phyloP scores from a whole-genome alignment of 306 rosid species.

The Quillaja saponaria region DNA sequence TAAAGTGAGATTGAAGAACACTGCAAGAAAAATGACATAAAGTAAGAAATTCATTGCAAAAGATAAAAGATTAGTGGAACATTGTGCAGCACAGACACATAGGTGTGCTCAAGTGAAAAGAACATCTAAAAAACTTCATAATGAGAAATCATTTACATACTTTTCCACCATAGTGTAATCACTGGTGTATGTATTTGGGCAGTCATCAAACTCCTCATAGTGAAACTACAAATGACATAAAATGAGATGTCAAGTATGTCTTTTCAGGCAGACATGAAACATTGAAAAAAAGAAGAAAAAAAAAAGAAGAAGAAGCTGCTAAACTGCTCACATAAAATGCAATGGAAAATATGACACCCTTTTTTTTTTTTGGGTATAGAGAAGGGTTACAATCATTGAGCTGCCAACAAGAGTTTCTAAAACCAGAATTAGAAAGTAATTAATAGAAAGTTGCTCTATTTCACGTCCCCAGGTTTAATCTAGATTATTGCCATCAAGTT shows the following conservation, averaged over 20 bases:
- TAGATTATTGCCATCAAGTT: too few species aligned
- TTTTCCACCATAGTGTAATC: constrained; percentile 41
- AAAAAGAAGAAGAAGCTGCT: too few species aligned
- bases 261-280: constrained; percentile 5
- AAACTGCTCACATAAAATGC: too few species aligned
- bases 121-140: constrained; percentile 1
- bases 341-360: too few species aligned
- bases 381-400: too few species aligned
- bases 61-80: constrained; percentile 2
- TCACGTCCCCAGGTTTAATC: too few species aligned
- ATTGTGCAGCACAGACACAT: constrained; percentile 13
- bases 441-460: too few species aligned
- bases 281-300: neutral
- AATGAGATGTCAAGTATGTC: constrained; percentile 10
- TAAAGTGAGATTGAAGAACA: constrained; percentile 33
- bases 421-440: too few species aligned
- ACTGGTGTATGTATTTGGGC: constrained; percentile 30
- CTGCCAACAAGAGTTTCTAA: too few species aligned
- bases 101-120: constrained; percentile 2
- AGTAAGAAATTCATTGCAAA: constrained; percentile 13
- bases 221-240: constrained; percentile 47
- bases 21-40: constrained; percentile 44
- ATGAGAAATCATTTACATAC: constrained; percentile 41
- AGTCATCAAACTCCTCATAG: constrained; percentile 48
- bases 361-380: too few species aligned